Conservation (phyloP, 2,329 filamentous ascomycete genomes). For the Colletotrichum somersetense region DNA sequence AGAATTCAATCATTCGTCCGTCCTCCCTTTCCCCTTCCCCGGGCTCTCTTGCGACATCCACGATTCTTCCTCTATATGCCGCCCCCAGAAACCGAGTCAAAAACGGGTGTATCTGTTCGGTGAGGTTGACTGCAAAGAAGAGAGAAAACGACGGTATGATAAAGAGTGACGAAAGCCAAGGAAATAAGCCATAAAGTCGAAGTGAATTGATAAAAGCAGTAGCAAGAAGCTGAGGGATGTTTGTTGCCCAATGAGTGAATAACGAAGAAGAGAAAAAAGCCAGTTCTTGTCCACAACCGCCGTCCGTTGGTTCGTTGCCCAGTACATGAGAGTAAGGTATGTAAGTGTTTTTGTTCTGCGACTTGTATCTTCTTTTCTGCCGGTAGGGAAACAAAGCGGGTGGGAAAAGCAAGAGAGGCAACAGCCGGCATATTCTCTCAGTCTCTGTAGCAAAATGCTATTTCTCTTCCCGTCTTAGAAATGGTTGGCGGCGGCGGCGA, state of each 20-base stretch:
- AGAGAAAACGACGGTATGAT: too few species aligned
- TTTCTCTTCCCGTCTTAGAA: background rate
- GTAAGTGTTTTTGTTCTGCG: background rate
- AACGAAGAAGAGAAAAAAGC: background rate
- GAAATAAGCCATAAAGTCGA: background rate
- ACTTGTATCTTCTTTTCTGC: background rate
- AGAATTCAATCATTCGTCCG: background rate
- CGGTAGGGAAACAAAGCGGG: background rate
- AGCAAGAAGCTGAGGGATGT: background rate
- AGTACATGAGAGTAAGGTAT: background rate
- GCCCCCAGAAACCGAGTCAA: background rate
- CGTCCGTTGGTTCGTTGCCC: background rate
- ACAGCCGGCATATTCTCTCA: background rate
- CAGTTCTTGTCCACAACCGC: conserved; percentile 10
- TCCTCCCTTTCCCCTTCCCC: background rate
- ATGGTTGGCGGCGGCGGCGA: conserved; percentile 12
- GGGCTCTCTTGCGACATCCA: background rate
- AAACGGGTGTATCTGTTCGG: background rate
- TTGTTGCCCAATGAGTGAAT: background rate
- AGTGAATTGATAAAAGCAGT: background rate
- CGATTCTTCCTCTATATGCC: background rate
- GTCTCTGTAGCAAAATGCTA: background rate
- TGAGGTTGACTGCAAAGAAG: background rate
- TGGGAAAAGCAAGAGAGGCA: too few species aligned
- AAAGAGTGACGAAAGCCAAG: background rate